Evolutionary conservation across 2,329 filamentous ascomycete species (phyloP).

Genomic region (Claviceps quebecensis): DNA sequence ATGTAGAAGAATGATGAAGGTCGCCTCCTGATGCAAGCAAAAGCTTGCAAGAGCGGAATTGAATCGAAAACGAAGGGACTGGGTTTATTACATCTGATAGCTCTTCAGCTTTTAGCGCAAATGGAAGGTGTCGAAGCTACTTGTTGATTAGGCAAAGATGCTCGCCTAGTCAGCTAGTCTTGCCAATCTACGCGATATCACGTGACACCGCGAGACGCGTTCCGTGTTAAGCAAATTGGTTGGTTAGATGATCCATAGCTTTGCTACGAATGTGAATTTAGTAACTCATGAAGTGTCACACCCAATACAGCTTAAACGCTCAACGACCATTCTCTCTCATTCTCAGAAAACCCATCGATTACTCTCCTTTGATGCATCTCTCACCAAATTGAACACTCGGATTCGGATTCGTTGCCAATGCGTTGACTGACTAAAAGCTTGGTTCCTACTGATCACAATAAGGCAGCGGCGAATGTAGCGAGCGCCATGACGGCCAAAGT

Average conservation of each 20-base stretch:
- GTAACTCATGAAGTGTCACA: background rate
- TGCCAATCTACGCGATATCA: constrained; percentile 21
- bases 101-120: background rate
- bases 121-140: background rate
- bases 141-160: background rate
- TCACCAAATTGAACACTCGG: background rate
- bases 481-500: background rate
- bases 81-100: too few relatives aligned
- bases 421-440: background rate
- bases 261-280: background rate
- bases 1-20: background rate
- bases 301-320: background rate
- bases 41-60: background rate
- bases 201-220: constrained; percentile 22
- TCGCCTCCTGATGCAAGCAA: background rate
- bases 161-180: too few relatives aligned
- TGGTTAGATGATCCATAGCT: background rate
- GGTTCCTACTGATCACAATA: background rate
- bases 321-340: background rate
- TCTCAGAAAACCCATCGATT: background rate
- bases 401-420: background rate
- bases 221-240: constrained; percentile 5
- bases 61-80: too few relatives aligned
- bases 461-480: background rate
- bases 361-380: background rate